Conservation (phyloP, 139 green algal species). For the Volvox africanus region DNA sequence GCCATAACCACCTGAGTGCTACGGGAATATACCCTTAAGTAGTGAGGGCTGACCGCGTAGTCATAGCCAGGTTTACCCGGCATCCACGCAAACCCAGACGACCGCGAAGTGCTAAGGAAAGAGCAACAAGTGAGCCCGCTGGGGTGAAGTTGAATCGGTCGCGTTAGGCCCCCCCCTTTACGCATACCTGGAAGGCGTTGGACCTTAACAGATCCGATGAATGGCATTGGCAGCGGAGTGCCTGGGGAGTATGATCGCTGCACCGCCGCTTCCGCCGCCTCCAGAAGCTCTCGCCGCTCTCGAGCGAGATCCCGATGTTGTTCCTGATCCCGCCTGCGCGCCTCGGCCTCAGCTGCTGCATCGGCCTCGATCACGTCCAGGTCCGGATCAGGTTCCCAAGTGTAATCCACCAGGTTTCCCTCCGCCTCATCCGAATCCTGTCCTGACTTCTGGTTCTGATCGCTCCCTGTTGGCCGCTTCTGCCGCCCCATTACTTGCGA, state of each 20-base stretch:
- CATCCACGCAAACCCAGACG: no score
- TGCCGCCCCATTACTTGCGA: slow-evolving; percentile 6
- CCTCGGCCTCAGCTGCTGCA: neutral
- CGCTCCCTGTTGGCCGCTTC: neutral
- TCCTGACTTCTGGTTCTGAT: neutral
- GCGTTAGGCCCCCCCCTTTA: no score
- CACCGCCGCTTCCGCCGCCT: slow-evolving; percentile 1
- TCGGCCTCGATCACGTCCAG: slow-evolving; percentile 46
- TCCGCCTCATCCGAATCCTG: neutral
- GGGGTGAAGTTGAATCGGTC: no score
- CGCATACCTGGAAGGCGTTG: neutral
- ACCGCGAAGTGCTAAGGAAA: no score
- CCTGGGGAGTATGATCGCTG: neutral
- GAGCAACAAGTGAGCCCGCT: neutral
- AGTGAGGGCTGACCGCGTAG: no score
- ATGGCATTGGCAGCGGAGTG: neutral
- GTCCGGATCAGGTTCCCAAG: slow-evolving; percentile 28
- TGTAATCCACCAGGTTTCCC: slow-evolving; percentile 48
- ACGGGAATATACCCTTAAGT: no score
- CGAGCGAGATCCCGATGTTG: neutral
- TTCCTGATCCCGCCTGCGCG: neutral
- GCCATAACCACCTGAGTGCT: no score
- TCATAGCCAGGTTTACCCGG: no score
- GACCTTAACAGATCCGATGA: neutral
- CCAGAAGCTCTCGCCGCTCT: neutral